Conservation (phyloP, 2,329 filamentous ascomycete genomes). For the Colletotrichum nymphaeae region DNA sequence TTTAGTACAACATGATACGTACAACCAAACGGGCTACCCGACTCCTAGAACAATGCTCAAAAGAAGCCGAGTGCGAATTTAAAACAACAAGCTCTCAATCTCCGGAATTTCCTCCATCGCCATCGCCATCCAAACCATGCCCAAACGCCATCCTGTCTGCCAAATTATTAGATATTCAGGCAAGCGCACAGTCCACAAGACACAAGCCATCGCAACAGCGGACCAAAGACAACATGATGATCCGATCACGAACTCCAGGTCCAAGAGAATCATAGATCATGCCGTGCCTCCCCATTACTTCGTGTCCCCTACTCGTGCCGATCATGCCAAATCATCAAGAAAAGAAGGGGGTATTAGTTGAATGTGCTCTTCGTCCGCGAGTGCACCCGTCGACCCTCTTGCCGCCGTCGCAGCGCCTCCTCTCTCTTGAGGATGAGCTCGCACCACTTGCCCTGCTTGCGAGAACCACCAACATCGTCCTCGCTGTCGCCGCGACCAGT, state of each 20-base stretch:
- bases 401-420: constrained; percentile 66
- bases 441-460: constrained; percentile 71
- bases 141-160: constrained; percentile 30
- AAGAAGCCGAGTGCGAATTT: constrained; percentile 29
- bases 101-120: constrained; percentile 30
- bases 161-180: constrained; percentile 32
- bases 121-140: constrained; percentile 28
- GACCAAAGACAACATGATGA: constrained; percentile 34
- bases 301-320: constrained; percentile 32
- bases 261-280: constrained; percentile 38
- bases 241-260: constrained; percentile 36
- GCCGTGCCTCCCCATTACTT: constrained; percentile 29
- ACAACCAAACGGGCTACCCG: constrained; percentile 22
- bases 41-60: constrained; percentile 33
- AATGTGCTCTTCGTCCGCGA: constrained; percentile 70
- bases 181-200: constrained; percentile 19
- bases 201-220: constrained; percentile 22
- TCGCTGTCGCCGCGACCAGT: constrained; percentile 58
- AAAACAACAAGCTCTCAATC: constrained; percentile 26
- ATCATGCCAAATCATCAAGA: constrained; percentile 32
- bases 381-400: constrained; percentile 63
- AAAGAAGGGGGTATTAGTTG: constrained; percentile 45
- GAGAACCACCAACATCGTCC: constrained; percentile 55
- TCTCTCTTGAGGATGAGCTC: constrained; percentile 74
- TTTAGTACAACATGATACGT: constrained; percentile 34